Evolutionary conservation across 2,329 filamentous ascomycete genomes (phyloP), one percentile per base, ranked within the genome.

Genomic region (Aspergillus sp.): DNA sequence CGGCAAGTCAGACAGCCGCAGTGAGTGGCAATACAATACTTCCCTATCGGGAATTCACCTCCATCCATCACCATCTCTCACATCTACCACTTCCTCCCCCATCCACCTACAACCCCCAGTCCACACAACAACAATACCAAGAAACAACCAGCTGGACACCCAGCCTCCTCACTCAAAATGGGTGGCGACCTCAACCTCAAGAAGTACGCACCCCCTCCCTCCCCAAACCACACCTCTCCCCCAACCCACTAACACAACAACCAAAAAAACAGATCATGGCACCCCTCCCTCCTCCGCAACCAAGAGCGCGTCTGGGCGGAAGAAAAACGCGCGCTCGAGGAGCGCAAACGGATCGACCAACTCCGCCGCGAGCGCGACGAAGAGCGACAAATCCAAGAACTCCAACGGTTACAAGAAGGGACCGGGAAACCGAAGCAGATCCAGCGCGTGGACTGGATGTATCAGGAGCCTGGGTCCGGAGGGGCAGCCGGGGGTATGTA

Each of bases 381-480:
- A 75, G 96, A 99, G 80, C 88, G 93, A 50, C 89, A 91, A 51
- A 91, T 97, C 67, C 92, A 97, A 76, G 93, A 98, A 75, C 86
- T 98, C 1, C 91, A 97, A 76, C 87, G 88, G 55, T 85, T 98
- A 67, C 91, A 97, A 59, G 95, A 97, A 78, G 89, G 90, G 2
- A 90, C 92, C 0, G 95, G 95, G 39, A 92, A 93, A 58, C 87
- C 85, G 69, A 93, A 92, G 72, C 85, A 89, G 56, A 80, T 90
- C 30, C 89, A 94, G 69, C 88, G 92, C 38, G 94, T 99, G 25
- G 95, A 98, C 71, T 99, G 95, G 91, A 97, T 99, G 92, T 99
- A 99, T 78, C 87, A 90, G 69, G 94, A 94, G 1, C 92, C 95
- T 36, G 32, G 32, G 32, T 7, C 90, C 90, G 45, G 84, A 80